These are phyloP conservation scores for Macrolepiota dolichaula DNA, from an alignment of 768 basidiomycete species.

Conservation along the genomic window DNA sequence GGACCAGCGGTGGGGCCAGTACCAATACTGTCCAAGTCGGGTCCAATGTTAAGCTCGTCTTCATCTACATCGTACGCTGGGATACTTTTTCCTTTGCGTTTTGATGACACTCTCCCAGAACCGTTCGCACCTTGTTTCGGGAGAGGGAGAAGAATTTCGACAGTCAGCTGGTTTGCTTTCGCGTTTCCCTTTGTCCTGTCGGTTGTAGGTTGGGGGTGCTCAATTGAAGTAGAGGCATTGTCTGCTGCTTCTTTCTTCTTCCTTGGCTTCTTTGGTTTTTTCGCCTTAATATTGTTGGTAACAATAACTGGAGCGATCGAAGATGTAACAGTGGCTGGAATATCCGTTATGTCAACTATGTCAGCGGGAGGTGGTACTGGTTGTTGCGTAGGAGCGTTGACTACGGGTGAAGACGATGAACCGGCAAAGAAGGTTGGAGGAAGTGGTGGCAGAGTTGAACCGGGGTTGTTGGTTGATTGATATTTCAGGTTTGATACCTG, in stretches of 20 bases:
- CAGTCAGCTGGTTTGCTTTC: neutral
- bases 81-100: neutral
- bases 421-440: constrained; percentile 47
- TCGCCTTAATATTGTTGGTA: constrained; percentile 11
- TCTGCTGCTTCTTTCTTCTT: constrained; percentile 21
- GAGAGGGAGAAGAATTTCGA: neutral
- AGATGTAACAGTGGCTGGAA: constrained; percentile 21
- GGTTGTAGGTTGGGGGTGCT: neutral
- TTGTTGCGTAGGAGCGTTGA: constrained; percentile 1
- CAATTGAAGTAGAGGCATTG: neutral
- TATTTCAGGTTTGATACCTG: constrained; percentile 13
- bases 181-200: neutral
- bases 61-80: neutral
- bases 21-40: neutral
- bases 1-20: neutral
- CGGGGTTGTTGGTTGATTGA: constrained; percentile 6
- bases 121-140: neutral
- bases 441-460: constrained; percentile 15
- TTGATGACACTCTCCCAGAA: neutral
- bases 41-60: constrained; percentile 3
- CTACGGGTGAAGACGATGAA: constrained; percentile 31
- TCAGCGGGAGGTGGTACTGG: neutral
- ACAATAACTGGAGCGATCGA: neutral
- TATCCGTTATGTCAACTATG: constrained; percentile 27
- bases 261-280: constrained; percentile 24